Conservation (phyloP, 2,329 filamentous ascomycete genomes). For the Septoria linicola region DNA sequence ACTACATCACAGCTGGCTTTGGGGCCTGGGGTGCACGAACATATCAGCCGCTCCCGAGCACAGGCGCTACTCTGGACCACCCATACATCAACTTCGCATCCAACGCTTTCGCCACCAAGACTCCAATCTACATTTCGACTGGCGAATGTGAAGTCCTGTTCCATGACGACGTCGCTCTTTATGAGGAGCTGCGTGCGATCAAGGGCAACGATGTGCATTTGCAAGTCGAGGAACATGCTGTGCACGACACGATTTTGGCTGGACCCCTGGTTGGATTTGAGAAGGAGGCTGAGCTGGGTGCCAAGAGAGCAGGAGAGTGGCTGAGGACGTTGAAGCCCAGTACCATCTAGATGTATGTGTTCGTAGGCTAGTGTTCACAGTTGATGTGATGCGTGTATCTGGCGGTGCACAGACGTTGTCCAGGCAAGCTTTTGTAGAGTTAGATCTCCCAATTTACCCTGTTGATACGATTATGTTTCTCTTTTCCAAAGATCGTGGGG, state of each 20-base stretch:
- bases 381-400: too few relatives aligned
- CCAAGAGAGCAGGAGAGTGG: constrained; percentile 42
- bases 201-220: constrained; percentile 45
- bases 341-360: background rate
- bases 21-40: constrained; percentile 45
- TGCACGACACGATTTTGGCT: constrained; percentile 50
- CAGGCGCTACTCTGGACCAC: constrained; percentile 29
- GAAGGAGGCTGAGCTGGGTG: constrained; percentile 38
- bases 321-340: constrained; percentile 15
- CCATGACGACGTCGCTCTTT: constrained; percentile 42
- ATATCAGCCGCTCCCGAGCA: constrained; percentile 34
- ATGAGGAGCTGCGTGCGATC: constrained; percentile 39
- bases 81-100: constrained; percentile 44
- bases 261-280: constrained; percentile 46
- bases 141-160: constrained; percentile 47
- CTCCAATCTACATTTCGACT: constrained; percentile 45
- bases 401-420: too few relatives aligned
- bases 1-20: constrained; percentile 45
- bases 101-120: constrained; percentile 41
- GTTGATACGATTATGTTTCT: too few relatives aligned
- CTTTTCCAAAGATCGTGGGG: too few relatives aligned
- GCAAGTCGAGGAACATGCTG: constrained; percentile 43
- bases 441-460: too few relatives aligned
- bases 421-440: too few relatives aligned
- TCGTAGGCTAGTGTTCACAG: too few relatives aligned